Base-by-base conservation (phyloP, 2,329 filamentous ascomycete genomes). In the Coniochaeta sp. region DNA sequence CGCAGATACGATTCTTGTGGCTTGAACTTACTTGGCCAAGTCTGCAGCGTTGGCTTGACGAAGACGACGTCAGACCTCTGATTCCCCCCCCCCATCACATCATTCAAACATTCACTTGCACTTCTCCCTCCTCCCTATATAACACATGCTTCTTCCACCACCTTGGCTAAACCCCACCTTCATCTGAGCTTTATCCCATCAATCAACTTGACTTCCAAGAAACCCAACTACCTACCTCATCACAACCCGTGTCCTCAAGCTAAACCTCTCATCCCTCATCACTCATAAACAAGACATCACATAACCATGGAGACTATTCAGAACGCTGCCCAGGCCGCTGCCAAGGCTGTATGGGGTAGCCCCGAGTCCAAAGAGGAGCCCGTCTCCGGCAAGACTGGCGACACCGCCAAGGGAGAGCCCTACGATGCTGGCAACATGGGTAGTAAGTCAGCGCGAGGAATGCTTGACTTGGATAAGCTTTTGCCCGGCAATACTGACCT, bases 381-480 rank as follows among this genome's bases (percentile, higher is more conserved):
- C 16, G 67, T 91, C 42, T 86, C 87, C 18, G 89, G 89, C 20
- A 72, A 81, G 49, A 72, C 77, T 52, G 89, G 89, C 33, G 72
- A 85, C 63, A 86, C 87, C 4, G 76, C 77, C 22, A 76, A 75
- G 40, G 81, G 79, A 12, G 85, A 92, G 65, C 89, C 89, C 0
- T 95, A 84, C 60, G 89, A 94, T 63, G 82, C 82, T 53, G 89
- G 89, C 48, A 94, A 94, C 65, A 70, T 80, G n/a, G 76, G 81
- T 72, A 78, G 60, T 61, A 52, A 35, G 57, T 27, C n/a, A 35
- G 74, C 82, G 66, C 58, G 70, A 57, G 42, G 35, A 24, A 24
- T 14, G 22, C 38, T 26, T 9, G 20, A 24, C 33, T 38, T 18
- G 12, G 13, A 42, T 22, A 42, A 26, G 38, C 20, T 42, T 6